Evolutionary conservation across 768 basidiomycete species (phyloP).

Genomic region (Podaxis sp.): DNA sequence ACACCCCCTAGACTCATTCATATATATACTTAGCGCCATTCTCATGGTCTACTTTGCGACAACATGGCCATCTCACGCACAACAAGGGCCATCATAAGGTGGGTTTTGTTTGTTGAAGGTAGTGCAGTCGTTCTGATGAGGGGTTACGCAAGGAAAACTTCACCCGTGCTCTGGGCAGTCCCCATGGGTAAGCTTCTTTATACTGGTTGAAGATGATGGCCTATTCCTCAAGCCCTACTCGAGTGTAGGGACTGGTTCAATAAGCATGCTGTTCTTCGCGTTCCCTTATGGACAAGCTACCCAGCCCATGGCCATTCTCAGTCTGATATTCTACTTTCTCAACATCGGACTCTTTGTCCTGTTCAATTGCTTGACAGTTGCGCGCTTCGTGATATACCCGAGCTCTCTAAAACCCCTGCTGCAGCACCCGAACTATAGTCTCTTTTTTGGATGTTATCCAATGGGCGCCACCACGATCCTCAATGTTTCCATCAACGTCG

Average conservation of each 20-base stretch:
- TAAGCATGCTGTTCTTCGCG: constrained; percentile 50
- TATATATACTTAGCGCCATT: not conserved
- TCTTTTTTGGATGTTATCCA: constrained; percentile 44
- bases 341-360: constrained; percentile 51
- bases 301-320: constrained; percentile 31
- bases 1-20: not conserved
- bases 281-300: constrained; percentile 52
- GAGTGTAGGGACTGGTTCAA: constrained; percentile 37
- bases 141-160: constrained; percentile 26
- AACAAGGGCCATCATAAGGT: constrained; percentile 10
- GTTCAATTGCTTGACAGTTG: constrained; percentile 39
- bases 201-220: not conserved
- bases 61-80: not conserved
- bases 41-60: not conserved
- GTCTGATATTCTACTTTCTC: constrained; percentile 51
- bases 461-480: constrained; percentile 63
- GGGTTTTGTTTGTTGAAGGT: not conserved
- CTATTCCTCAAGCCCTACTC: not conserved
- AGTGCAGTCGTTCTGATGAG: not conserved
- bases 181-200: constrained; percentile 33
- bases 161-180: constrained; percentile 39
- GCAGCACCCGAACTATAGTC: constrained; percentile 39
- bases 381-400: constrained; percentile 52
- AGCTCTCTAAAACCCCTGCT: constrained; percentile 37
- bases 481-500: constrained; percentile 40